Evolutionary conservation across 768 basidiomycete species (phyloP), one percentile per base, ranked within the genome.

Genomic region (Termitomyces sp.): DNA sequence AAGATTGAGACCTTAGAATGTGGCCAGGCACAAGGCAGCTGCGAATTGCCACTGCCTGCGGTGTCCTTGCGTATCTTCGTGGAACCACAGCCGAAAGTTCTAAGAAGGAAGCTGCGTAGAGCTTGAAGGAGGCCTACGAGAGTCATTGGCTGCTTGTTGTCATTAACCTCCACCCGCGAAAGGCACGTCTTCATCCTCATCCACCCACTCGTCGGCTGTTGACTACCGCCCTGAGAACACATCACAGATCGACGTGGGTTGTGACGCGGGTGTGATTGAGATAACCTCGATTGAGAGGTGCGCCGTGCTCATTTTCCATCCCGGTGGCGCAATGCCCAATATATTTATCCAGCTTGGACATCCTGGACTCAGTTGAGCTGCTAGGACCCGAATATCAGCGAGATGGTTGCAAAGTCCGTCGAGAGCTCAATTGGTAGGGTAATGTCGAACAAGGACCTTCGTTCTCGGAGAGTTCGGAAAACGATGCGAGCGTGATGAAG

Each of bases 281-380:
- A 92, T 77, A 9, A 92, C 89, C 69, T 93, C 91, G 30, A 92
- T 77, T 0, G 92, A 89, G 5, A 87, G 71, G 66, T 87, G 86
- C 13, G 84, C 75, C 6, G 82, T 79, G 4, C 88, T 81, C 36
- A 77, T 80, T 63, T 89, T 86, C 90, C 91, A 93, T 18, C 91
- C 91, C 23, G 91, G 90, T 7, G 91, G 92, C 66, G 93, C 90
- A 32, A 87, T 74, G 1, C 92, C 92, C 92, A 92, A 94, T 7
- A 87, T 83, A 70, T 91, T 92, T 78, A 91, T 93, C 92, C 92
- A 94, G 68, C 88, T 88, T 23, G 88, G 85, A 33, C 86, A 82
- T 36, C 88, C 83, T 52, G 85, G 86, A 63, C 82, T 86, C 64
- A 76, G 88, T 87, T 36, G 87, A 82, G 46, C 71, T 77, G 40